phyloP scores from a whole-genome alignment of 129 eudicot genomes.

The Lactuca saligna region DNA sequence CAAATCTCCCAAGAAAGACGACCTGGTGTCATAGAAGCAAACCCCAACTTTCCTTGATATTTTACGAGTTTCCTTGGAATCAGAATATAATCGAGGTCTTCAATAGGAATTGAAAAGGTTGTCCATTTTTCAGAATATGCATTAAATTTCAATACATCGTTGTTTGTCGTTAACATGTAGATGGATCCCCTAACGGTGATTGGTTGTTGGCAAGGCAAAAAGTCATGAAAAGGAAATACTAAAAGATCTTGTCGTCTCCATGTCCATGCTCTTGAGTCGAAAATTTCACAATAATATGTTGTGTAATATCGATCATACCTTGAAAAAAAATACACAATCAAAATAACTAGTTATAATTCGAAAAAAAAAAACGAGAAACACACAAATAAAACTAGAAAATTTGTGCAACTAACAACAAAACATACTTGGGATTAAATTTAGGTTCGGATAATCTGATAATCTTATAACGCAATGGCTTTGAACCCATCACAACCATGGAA shows the following conservation, averaged over 20 bases:
- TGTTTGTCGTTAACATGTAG: conserved; percentile 11
- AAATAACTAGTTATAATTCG: neutral
- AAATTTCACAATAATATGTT: conserved; percentile 8
- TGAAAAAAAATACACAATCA: too few relatives aligned
- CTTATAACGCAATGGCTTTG: conserved; percentile 27
- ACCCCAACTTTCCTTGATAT: too few relatives aligned
- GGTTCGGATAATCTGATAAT: conserved; percentile 11
- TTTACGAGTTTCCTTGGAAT: too few relatives aligned
- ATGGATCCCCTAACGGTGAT: conserved; percentile 16
- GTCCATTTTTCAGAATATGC: conserved; percentile 6
- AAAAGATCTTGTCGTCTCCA: neutral
- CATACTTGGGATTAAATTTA: neutral
- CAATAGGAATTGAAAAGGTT: neutral
- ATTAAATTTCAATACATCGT: conserved; percentile 5
- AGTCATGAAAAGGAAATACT: neutral
- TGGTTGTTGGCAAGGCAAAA: neutral
- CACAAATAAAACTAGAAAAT: neutral
- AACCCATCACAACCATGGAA: conserved; percentile 12
- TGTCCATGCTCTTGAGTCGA: conserved; percentile 10
- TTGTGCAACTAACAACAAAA: neutral
- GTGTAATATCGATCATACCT: neutral
- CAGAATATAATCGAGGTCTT: neutral
- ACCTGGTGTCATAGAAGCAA: too few relatives aligned
- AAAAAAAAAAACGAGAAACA: neutral
- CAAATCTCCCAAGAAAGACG: too few relatives aligned